These are phyloP conservation scores for Daldinia grandis DNA, from an alignment of 495 filamentous ascomycete species.

Conservation along the genomic window DNA sequence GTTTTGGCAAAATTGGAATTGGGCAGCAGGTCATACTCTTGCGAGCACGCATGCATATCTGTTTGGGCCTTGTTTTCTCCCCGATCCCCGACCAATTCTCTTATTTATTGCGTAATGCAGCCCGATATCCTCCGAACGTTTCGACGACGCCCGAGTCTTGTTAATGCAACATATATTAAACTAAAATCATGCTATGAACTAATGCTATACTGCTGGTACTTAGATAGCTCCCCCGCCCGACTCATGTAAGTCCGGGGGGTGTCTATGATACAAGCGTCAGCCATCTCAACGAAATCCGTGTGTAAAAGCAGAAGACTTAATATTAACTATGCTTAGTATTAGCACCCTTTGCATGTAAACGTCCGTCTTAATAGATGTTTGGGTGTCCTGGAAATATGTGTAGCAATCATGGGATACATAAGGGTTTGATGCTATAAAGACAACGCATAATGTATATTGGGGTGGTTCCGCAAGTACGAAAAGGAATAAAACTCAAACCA, in stretches of 20 bases:
- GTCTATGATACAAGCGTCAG: not conserved
- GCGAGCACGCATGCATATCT: not conserved
- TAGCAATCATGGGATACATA: not conserved
- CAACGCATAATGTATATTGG: not conserved
- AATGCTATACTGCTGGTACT: not conserved
- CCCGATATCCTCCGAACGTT: not conserved
- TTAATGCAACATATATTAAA: slow-evolving; percentile 5
- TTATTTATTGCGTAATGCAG: not conserved
- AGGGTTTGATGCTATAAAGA: not conserved
- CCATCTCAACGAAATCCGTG: not conserved
- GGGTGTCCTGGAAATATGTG: not conserved
- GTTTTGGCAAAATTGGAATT: slow-evolving; percentile 15
- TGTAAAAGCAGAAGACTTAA: not conserved
- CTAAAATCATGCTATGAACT: slow-evolving; percentile 3
- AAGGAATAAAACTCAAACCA: not conserved
- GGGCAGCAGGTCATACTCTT: slow-evolving; percentile 3
- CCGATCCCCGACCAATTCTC: not conserved
- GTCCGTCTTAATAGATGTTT: not conserved
- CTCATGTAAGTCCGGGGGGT: not conserved
- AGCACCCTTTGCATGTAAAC: not conserved
- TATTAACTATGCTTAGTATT: not conserved
- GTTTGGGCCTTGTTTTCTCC: not conserved
- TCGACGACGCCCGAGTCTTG: not conserved
- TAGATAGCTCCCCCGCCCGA: not conserved
- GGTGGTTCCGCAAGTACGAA: not conserved